Conservation (phyloP, 371 early-diverging fungal species). For the Mucor mucedo region DNA sequence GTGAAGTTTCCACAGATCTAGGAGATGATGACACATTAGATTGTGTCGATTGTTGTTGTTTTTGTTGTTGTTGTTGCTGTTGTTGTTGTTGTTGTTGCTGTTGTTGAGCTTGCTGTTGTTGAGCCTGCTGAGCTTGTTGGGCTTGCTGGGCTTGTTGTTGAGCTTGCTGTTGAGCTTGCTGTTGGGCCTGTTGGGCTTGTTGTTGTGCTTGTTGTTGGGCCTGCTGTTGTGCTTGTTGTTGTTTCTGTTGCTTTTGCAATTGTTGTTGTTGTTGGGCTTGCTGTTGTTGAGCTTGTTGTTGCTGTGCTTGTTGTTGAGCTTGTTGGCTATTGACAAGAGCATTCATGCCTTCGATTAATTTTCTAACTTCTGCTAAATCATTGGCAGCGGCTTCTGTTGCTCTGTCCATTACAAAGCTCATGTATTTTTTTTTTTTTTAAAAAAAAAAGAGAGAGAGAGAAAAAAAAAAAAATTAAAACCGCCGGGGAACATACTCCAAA, state of each 20-base stretch:
- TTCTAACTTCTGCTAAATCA: slow-evolving; percentile 56
- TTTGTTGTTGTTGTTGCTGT: slow-evolving; percentile 5
- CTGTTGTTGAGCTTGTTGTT: slow-evolving; percentile 14
- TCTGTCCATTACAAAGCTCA: slow-evolving; percentile 41
- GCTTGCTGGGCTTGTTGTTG: slow-evolving; percentile 18
- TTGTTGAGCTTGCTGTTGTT: slow-evolving; percentile 9
- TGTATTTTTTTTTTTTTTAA: too few relatives aligned
- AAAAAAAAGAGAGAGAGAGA: too few relatives aligned
- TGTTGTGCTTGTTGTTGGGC: slow-evolving; percentile 30
- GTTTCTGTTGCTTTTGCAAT: slow-evolving; percentile 9
- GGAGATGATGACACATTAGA: slow-evolving; percentile 5
- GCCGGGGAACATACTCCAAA: too few relatives aligned
- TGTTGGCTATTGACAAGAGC: slow-evolving; percentile 46
- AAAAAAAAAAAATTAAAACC: too few relatives aligned
- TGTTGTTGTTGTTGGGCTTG: slow-evolving; percentile 7
- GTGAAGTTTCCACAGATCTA: not conserved
- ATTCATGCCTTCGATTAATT: slow-evolving; percentile 58
- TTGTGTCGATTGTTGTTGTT: slow-evolving; percentile 14
- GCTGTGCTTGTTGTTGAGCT: slow-evolving; percentile 24
- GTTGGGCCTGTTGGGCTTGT: not conserved
- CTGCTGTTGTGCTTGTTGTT: slow-evolving; percentile 29
- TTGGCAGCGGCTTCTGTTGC: slow-evolving; percentile 54
- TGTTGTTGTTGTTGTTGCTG: slow-evolving; percentile 13
- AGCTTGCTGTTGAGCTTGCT: slow-evolving; percentile 5
- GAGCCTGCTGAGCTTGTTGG: slow-evolving; percentile 8